These are phyloP conservation scores for Reutealis trisperma DNA, from an alignment of 345 rosid species.

Conservation along the genomic window DNA sequence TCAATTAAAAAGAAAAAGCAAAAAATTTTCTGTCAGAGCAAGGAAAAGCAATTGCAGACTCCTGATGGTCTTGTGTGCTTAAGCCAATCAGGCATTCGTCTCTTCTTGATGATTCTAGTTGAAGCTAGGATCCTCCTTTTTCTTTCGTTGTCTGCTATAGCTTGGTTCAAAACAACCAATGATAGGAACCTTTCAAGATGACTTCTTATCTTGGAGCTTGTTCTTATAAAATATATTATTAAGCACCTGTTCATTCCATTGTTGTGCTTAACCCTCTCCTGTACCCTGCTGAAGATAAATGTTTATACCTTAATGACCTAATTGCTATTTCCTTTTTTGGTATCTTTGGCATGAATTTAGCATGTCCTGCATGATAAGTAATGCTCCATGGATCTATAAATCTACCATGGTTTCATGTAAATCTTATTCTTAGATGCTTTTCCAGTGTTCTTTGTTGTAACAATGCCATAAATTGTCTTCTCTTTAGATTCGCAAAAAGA, in stretches of 20 bases:
- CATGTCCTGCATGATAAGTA: background rate
- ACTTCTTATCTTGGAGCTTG: conserved; percentile 4
- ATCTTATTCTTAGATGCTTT: background rate
- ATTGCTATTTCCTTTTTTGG: background rate
- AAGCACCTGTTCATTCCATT: background rate
- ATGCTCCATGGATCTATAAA: background rate
- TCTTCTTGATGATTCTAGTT: background rate
- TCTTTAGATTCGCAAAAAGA: conserved; percentile 64
- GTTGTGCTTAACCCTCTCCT: background rate
- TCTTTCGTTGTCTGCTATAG: background rate
- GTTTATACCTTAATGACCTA: background rate
- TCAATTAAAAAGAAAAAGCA: background rate
- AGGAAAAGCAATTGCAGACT: background rate
- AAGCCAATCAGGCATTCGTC: background rate
- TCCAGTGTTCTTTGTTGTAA: background rate
- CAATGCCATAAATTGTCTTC: conserved; percentile 9
- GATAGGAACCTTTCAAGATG: background rate
- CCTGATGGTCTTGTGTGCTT: background rate
- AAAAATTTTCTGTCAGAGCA: background rate
- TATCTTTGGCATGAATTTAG: conserved; percentile 12
- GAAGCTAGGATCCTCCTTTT: no score
- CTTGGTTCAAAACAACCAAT: background rate
- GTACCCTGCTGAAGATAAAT: background rate
- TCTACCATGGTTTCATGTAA: background rate
- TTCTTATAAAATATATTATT: background rate